phyloP scores from a whole-genome alignment of 2,329 filamentous ascomycete species.

The Neospermospora avenae region DNA sequence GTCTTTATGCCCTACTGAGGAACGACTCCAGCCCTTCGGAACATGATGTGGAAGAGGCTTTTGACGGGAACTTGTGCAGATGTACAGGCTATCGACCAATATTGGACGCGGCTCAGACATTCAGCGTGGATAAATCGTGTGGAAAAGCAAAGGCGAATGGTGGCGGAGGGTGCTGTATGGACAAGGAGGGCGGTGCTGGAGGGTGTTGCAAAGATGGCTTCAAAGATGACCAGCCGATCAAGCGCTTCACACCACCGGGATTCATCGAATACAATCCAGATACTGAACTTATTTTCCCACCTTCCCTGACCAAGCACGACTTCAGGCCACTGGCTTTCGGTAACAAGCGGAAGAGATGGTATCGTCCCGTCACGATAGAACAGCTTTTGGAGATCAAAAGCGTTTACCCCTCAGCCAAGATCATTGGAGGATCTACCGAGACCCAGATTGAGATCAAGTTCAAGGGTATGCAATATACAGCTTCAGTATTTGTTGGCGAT shows the following conservation, averaged over 20 bases:
- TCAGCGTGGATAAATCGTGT: constrained; percentile 53
- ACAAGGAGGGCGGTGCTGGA: constrained; percentile 47
- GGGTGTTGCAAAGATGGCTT: constrained; percentile 68
- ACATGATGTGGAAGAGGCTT: constrained; percentile 89
- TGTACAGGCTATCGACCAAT: constrained; percentile 96
- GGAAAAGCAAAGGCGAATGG: constrained; percentile 49
- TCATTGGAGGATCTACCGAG: constrained; percentile 94
- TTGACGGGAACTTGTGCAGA: constrained; percentile 90
- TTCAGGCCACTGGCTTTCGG: constrained; percentile 82
- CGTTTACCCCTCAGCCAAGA: constrained; percentile 79
- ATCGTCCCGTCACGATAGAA: constrained; percentile 78
- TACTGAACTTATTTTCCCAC: constrained; percentile 93
- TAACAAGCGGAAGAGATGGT: constrained; percentile 94
- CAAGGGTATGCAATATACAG: constrained; percentile 86
- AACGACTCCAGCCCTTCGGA: constrained; percentile 77
- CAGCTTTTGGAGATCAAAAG: constrained; percentile 92
- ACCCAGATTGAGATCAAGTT: constrained; percentile 99
- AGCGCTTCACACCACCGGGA: constrained; percentile 76
- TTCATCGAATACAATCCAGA: constrained; percentile 94
- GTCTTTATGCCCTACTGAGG: constrained; percentile 84
- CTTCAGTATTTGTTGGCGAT: constrained; percentile 90
- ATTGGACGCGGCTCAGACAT: constrained; percentile 88
- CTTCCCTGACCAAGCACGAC: constrained; percentile 76
- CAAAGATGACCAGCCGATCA: constrained; percentile 52
- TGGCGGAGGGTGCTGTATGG: constrained; percentile 68